phyloP scores from a whole-genome alignment of 2,329 filamentous ascomycete genomes.

The Diaporthe eres region DNA sequence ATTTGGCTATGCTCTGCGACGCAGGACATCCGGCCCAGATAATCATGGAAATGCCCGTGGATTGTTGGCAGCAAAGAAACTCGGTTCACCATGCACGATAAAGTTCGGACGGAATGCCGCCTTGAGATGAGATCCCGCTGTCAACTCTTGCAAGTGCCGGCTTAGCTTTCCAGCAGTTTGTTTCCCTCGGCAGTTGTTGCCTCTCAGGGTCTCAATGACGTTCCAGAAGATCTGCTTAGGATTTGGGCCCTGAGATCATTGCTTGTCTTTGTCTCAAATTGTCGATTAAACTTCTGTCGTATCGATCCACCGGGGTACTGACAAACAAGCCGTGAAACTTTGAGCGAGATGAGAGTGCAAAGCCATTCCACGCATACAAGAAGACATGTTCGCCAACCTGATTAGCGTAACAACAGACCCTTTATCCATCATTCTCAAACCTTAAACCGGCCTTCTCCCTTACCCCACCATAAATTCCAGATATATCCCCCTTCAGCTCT shows the following conservation, averaged over 20 bases:
- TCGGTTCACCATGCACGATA: background rate
- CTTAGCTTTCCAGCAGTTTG: background rate
- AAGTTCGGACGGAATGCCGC: background rate
- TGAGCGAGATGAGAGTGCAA: background rate
- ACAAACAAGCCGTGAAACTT: background rate
- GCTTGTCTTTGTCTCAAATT: background rate
- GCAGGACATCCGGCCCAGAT: too few species aligned
- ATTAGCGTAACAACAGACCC: background rate
- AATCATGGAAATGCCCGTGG: background rate
- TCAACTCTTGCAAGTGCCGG: background rate
- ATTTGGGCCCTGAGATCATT: too few species aligned
- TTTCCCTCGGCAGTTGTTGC: background rate
- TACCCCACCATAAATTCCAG: conserved; percentile 31
- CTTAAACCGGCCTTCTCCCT: conserved; percentile 14
- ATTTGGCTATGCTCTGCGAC: background rate
- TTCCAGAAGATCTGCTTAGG: background rate
- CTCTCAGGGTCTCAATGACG: background rate
- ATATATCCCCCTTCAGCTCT: conserved; percentile 11
- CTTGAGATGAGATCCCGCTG: background rate
- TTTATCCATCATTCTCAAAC: conserved; percentile 28
- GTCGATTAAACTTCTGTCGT: background rate
- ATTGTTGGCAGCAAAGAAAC: background rate
- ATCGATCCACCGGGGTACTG: background rate
- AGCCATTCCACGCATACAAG: background rate
- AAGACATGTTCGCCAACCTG: background rate